These are phyloP conservation scores for Hypoxylon sp. DNA, from an alignment of 2,329 filamentous ascomycete genomes.

Conservation along the genomic window DNA sequence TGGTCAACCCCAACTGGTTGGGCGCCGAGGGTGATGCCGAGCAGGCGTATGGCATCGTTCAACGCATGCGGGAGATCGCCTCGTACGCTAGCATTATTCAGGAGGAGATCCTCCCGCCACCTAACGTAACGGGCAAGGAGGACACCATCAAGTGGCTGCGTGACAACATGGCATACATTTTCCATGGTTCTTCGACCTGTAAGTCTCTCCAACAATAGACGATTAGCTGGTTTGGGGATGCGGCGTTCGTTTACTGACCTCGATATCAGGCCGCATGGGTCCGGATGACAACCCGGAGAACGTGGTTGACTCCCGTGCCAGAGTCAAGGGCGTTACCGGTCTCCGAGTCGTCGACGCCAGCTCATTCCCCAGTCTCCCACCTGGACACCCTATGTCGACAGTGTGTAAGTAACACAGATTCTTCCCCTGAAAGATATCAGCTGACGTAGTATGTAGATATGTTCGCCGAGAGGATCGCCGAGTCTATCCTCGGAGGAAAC, in stretches of 20 bases:
- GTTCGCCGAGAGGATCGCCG: too few relatives aligned
- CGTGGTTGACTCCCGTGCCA: not conserved
- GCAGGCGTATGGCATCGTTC: conserved; percentile 59
- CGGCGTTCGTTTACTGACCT: too few relatives aligned
- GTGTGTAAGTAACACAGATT: too few relatives aligned
- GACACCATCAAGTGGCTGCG: conserved; percentile 32
- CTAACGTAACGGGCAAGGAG: conserved; percentile 68
- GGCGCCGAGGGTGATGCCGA: conserved; percentile 53
- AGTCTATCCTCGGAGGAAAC: too few relatives aligned
- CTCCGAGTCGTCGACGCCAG: not conserved
- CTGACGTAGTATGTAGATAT: too few relatives aligned
- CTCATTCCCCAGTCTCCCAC: not conserved
- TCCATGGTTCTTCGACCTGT: not conserved
- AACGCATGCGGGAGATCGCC: conserved; percentile 69
- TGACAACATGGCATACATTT: conserved; percentile 33
- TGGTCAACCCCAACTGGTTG: conserved; percentile 57
- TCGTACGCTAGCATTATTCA: too few relatives aligned
- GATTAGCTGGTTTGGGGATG: too few relatives aligned
- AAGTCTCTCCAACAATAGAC: too few relatives aligned
- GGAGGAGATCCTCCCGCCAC: too few relatives aligned
- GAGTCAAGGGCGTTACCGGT: not conserved
- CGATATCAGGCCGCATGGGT: too few relatives aligned
- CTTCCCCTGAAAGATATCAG: too few relatives aligned
- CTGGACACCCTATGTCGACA: not conserved
- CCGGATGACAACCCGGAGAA: not conserved